Conservation (phyloP, 257 asterid species). For the Prunella vulgaris region DNA sequence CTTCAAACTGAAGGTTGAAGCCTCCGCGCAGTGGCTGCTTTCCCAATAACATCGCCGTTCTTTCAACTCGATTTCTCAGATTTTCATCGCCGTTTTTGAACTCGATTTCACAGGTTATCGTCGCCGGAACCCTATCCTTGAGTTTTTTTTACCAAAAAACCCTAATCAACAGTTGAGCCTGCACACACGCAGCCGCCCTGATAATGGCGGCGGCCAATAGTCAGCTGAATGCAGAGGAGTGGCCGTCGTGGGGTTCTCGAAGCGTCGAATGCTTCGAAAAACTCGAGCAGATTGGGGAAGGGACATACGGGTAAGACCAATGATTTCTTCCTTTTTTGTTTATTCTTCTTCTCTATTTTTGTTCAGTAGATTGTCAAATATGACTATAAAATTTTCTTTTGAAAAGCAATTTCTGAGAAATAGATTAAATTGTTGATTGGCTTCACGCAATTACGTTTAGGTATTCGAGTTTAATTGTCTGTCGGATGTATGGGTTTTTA, state of each 20-base stretch:
- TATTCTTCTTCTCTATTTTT: background rate
- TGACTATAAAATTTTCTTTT: background rate
- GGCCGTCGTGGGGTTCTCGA: constrained; percentile 95
- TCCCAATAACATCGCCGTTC: background rate
- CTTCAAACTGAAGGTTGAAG: constrained; percentile 10
- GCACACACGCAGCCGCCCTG: background rate
- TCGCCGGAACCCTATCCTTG: background rate
- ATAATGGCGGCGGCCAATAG: constrained; percentile 47
- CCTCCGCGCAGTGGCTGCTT: constrained; percentile 15
- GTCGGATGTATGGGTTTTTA: background rate
- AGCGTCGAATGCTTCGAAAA: constrained; percentile 94
- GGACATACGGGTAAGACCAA: constrained; percentile 77
- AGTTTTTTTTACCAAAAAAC: background rate
- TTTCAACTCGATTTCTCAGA: background rate
- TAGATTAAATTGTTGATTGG: background rate
- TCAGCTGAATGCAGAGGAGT: constrained; percentile 68
- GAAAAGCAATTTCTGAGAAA: background rate
- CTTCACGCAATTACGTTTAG: constrained; percentile 8
- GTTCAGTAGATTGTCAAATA: background rate
- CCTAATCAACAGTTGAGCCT: background rate
- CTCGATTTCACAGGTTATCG: background rate
- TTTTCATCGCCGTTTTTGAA: background rate
- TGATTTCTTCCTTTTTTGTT: background rate
- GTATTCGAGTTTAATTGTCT: background rate
- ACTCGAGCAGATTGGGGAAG: constrained; percentile 97